phyloP scores from a whole-genome alignment of 73 alveolate species.

The Paramecium caudatum region DNA sequence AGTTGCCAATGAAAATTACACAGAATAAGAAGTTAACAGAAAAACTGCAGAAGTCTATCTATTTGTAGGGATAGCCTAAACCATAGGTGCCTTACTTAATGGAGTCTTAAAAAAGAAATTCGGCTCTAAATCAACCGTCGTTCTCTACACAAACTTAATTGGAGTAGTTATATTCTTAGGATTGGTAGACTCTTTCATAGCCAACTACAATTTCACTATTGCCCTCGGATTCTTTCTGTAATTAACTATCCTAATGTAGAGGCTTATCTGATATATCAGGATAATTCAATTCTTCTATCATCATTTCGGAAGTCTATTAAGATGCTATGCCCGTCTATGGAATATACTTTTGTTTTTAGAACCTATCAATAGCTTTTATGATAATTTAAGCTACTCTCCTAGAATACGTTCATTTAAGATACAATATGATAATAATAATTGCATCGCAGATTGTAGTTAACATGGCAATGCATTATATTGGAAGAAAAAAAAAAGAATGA shows the following conservation, averaged over 20 bases:
- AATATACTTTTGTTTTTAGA: constrained; percentile 12
- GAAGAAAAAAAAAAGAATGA: background rate
- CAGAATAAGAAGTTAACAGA: background rate
- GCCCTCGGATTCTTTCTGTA: constrained; percentile 7
- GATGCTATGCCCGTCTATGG: constrained; percentile 45
- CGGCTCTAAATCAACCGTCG: background rate
- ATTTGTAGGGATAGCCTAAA: constrained; percentile 39
- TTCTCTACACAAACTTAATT: background rate
- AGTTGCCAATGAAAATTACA: background rate
- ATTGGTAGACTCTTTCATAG: constrained; percentile 1
- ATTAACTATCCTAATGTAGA: background rate
- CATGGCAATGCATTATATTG: background rate
- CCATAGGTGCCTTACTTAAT: background rate
- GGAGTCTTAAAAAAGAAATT: background rate
- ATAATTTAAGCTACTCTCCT: background rate
- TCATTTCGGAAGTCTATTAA: background rate
- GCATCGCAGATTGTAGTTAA: background rate
- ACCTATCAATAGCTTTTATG: background rate
- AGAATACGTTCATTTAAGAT: constrained; percentile 32
- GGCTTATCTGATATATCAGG: constrained; percentile 23
- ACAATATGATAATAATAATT: background rate
- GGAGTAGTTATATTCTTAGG: background rate
- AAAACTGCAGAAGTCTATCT: constrained; percentile 30
- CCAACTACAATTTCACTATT: background rate
- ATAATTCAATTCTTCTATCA: background rate